Evolutionary conservation across 257 asterid species (phyloP).

Genomic region (Solanum okadae): DNA sequence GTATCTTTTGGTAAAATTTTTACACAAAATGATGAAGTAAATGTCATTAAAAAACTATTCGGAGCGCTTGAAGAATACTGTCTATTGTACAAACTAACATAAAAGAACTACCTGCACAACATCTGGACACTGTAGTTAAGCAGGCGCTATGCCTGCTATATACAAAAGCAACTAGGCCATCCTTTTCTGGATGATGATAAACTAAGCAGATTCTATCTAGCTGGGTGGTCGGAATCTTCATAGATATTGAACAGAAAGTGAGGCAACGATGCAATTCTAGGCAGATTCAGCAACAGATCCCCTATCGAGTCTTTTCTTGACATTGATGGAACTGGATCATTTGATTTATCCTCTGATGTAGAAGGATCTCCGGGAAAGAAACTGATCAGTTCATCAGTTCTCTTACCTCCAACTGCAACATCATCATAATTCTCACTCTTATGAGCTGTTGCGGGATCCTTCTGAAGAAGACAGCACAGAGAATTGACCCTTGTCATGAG

Average conservation of each 20-base stretch:
- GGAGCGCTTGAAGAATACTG: background rate
- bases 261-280: conserved; percentile 91
- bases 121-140: background rate
- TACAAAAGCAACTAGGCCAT: background rate
- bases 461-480: conserved; percentile 90
- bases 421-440: conserved; percentile 19
- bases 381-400: conserved; percentile 6
- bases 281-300: conserved; percentile 65
- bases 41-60: background rate
- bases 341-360: background rate
- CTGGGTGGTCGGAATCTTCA: conserved; percentile 52
- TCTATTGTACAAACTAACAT: background rate
- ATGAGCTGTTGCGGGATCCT: conserved; percentile 39
- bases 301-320: conserved; percentile 86
- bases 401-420: conserved; percentile 14
- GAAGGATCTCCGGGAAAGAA: background rate
- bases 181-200: background rate
- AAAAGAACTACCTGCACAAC: background rate
- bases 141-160: background rate
- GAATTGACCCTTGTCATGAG: conserved; percentile 90
- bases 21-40: background rate
- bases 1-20: background rate
- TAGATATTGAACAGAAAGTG: conserved; percentile 72
- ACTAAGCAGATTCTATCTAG: conserved; percentile 22
- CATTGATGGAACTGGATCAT: conserved; percentile 35